These are phyloP conservation scores for Phytopythium sindhum DNA, from an alignment of 352 stramenopile genomes.

Conservation along the genomic window DNA sequence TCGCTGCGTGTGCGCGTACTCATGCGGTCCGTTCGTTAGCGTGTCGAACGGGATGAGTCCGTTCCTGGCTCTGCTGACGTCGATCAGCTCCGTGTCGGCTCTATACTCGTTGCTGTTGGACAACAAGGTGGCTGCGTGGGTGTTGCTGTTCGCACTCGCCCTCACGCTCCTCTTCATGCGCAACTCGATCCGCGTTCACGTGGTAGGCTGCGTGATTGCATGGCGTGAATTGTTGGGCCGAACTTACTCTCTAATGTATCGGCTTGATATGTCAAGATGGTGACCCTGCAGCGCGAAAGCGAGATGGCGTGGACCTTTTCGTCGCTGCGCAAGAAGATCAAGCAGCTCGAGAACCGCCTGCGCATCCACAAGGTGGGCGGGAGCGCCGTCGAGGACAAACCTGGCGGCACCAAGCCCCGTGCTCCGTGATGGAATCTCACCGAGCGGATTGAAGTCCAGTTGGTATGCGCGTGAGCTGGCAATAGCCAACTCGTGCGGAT, in stretches of 20 bases:
- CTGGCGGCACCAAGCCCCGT: background rate
- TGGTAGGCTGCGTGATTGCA: conserved; percentile 18
- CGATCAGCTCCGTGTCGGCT: conserved; percentile 22
- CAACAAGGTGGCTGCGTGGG: conserved; percentile 39
- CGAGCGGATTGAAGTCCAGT: too few species aligned
- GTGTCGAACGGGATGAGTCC: conserved; percentile 39
- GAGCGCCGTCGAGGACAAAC: background rate
- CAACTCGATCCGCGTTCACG: conserved; percentile 51
- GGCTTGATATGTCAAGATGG: conserved; percentile 20
- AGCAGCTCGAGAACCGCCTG: conserved; percentile 57
- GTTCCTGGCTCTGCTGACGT: conserved; percentile 26
- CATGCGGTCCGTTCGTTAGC: conserved; percentile 57
- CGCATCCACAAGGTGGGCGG: conserved; percentile 41
- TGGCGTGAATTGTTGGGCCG: too few species aligned
- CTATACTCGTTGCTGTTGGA: conserved; percentile 33
- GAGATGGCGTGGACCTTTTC: conserved; percentile 46
- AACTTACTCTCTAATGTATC: background rate
- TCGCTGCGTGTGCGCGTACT: conserved; percentile 52
- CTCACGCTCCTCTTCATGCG: conserved; percentile 46
- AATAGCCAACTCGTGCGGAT: too few species aligned
- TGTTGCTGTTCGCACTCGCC: conserved; percentile 25
- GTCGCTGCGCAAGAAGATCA: conserved; percentile 55
- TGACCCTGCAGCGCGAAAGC: conserved; percentile 39
- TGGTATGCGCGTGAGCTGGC: too few species aligned
- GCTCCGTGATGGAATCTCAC: background rate